Evolutionary conservation across 2,329 filamentous ascomycete species (phyloP).

Genomic region (Verticillium dahliae): DNA sequence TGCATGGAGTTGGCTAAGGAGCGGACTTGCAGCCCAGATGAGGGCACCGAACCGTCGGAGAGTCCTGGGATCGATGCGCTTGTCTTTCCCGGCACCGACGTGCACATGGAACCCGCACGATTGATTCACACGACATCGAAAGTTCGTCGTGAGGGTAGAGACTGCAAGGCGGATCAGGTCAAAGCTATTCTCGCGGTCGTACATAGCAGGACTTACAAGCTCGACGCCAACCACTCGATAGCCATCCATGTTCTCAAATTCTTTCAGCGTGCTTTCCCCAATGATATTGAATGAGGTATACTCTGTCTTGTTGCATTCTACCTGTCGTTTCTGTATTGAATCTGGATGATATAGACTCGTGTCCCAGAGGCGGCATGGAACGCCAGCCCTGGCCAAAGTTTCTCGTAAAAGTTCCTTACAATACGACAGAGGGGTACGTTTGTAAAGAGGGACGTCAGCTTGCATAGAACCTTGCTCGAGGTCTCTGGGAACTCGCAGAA

Average conservation of each 20-base stretch:
- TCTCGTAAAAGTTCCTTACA: neutral
- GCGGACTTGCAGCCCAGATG: conserved; percentile 27
- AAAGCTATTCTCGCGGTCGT: conserved; percentile 18
- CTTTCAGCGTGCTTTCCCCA: conserved; percentile 3
- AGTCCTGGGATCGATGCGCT: conserved; percentile 19
- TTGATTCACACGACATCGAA: conserved; percentile 24
- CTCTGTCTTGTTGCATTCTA: neutral
- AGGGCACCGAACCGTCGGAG: conserved; percentile 23
- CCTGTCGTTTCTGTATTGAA: conserved; percentile 6
- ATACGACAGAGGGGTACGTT: too few relatives aligned
- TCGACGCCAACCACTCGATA: conserved; percentile 20
- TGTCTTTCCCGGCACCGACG: conserved; percentile 22
- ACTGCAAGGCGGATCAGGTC: conserved; percentile 22
- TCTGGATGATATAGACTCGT: neutral
- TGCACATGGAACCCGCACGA: conserved; percentile 29
- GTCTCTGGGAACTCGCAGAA: conserved; percentile 12
- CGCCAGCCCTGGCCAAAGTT: conserved; percentile 3
- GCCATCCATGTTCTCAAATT: conserved; percentile 2
- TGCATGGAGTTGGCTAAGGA: conserved; percentile 26
- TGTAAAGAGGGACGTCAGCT: too few relatives aligned
- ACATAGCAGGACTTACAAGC: conserved; percentile 25
- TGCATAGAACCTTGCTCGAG: too few relatives aligned
- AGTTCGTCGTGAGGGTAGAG: conserved; percentile 20
- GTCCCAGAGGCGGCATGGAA: conserved; percentile 2
- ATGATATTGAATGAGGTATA: conserved; percentile 2